Base-by-base conservation (phyloP, 352 stramenopile genomes). In the Phytopythium montanum region DNA sequence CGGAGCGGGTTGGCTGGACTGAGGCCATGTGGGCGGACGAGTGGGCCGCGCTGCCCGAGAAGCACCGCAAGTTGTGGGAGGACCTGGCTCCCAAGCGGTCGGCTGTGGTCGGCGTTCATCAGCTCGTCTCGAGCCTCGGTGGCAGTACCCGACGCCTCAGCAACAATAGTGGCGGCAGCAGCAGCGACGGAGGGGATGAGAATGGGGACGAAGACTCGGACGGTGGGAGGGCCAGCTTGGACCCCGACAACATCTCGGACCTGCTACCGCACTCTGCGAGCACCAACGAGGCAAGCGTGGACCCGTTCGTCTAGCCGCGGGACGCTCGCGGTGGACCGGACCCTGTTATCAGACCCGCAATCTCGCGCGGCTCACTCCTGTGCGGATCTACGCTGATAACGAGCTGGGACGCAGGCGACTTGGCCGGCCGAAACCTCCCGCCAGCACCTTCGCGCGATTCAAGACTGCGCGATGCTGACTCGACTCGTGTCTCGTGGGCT, bases 51-150 rank as follows among this genome's bases (percentile, higher is more conserved):
- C 50, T 74, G 14, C 25, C 60, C 5, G 53, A 63, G 14, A 46
- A 59, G 0, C 66, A 77, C 33, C 65, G 63, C 7, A 48, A 46
- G 14, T 44, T 74, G 26, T 77, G 69, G 69, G 66, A 77, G 55
- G 62, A 74, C 26, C 62, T 72, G 21, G 69, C 69, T 0, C 44
- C 41, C 34, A 48, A 64, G 42, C 51, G 68, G 12, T 50, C 41
- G 12, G 38, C 59, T 13, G 41, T 38, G n/a, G 33, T 67, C 48
- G 57, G 54, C 5, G 38, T 14, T n/a, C 54, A 66, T 12, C 25
- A 38, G 14, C 14, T 23, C 14, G 38, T 44, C 26, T 36, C 18
- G 26, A 54, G 48, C 26, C 25, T 21, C 5, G 31, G 44, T 9
- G 14, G 21, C 13, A 8, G 44, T 10, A 51, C n/a, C 19, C 44